phyloP scores from a whole-genome alignment of 768 basidiomycete genomes.

The Podaxis rugospora region DNA sequence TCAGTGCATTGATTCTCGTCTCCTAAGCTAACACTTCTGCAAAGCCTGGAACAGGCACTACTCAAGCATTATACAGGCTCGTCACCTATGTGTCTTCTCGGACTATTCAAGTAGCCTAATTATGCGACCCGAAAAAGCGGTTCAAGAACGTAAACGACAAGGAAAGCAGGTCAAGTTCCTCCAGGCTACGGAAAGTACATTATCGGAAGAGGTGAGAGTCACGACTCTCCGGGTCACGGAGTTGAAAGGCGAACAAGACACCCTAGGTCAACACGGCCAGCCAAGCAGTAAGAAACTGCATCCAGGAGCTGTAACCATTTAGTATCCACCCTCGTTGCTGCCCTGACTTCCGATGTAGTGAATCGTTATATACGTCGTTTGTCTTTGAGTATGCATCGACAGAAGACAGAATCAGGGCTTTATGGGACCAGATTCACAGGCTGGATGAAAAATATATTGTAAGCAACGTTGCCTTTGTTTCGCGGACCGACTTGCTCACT shows the following conservation, averaged over 20 bases:
- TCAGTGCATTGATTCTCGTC: neutral
- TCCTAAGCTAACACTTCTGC: neutral
- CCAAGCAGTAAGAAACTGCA: neutral
- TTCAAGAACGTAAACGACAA: slow-evolving; percentile 2
- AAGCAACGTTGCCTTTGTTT: neutral
- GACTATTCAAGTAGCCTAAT: neutral
- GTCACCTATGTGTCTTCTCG: neutral
- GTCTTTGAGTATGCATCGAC: slow-evolving; percentile 1
- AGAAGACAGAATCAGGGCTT: neutral
- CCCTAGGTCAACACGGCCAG: neutral
- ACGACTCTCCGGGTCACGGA: neutral
- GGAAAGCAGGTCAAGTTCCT: slow-evolving; percentile 1
- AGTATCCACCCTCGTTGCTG: neutral
- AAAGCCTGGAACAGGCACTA: slow-evolving; percentile 5
- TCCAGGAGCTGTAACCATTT: neutral
- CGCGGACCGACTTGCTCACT: neutral
- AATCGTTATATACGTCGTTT: slow-evolving; percentile 1
- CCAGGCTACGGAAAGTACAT: neutral
- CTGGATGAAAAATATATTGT: neutral
- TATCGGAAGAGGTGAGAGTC: slow-evolving; percentile 2
- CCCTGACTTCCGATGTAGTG: neutral
- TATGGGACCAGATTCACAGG: neutral
- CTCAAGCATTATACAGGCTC: slow-evolving; percentile 6
- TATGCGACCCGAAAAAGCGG: neutral
- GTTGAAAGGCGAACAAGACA: neutral